Conservation (phyloP, 2,329 filamentous ascomycete species). For the Phialophora expanda region DNA sequence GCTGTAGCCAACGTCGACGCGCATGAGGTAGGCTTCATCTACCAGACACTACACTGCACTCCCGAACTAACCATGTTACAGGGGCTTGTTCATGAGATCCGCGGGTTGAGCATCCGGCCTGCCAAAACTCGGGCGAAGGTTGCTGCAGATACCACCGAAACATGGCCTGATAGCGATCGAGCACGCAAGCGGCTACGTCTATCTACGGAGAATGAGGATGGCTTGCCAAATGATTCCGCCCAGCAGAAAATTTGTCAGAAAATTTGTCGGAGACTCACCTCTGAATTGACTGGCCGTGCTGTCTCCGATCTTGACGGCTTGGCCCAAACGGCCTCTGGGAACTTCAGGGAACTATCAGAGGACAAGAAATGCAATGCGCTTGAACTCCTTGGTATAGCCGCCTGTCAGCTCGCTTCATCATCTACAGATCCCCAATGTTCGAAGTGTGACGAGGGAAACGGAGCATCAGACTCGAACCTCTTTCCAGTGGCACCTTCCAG, state of each 20-base stretch:
- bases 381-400: slow-evolving; percentile 61
- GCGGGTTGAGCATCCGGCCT: slow-evolving; percentile 17
- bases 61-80: slow-evolving; percentile 11
- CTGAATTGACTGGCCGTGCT: slow-evolving; percentile 45
- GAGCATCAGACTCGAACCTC: background rate
- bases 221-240: slow-evolving; percentile 5
- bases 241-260: slow-evolving; percentile 45
- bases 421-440: slow-evolving; percentile 39
- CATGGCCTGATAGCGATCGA: slow-evolving; percentile 38
- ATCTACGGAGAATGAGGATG: slow-evolving; percentile 44
- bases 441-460: slow-evolving; percentile 45
- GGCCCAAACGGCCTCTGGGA: slow-evolving; percentile 49
- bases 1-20: background rate
- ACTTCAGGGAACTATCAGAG: slow-evolving; percentile 57
- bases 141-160: slow-evolving; percentile 14
- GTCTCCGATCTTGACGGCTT: slow-evolving; percentile 48
- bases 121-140: slow-evolving; percentile 8
- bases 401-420: slow-evolving; percentile 54
- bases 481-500: slow-evolving; percentile 33
- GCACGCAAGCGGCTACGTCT: slow-evolving; percentile 47
- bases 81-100: slow-evolving; percentile 25
- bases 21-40: slow-evolving; percentile 18
- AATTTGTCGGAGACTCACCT: slow-evolving; percentile 45
- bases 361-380: slow-evolving; percentile 59
- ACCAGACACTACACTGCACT: background rate